Base-by-base conservation (phyloP, 2,329 filamentous ascomycete genomes). In the Venturia asperata region DNA sequence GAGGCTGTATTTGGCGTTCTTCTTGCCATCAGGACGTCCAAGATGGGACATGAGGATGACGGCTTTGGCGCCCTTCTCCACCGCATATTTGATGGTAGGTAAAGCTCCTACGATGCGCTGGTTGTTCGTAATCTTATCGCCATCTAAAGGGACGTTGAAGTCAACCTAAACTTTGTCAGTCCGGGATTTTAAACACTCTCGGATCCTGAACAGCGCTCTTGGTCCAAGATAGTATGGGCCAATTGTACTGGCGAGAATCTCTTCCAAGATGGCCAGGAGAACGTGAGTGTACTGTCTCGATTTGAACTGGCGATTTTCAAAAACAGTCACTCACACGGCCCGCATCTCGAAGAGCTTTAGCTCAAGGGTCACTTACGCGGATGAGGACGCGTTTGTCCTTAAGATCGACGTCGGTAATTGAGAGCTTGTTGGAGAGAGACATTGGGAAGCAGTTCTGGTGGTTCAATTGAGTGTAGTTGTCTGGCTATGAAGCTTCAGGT, bases 301-400 rank as follows among this genome's bases (percentile, higher is more conserved):
- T 10, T 21, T 37, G 27, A 6, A 11, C 5, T 10, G 19, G 52
- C 10, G 10, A 10, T 37, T 58, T 15, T 9, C 27, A 27, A 37
- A 34, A 30, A 21, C 24, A 42, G 45, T 62, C 34, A 43, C 52
- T 42, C 24, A 37, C 43, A 47, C 6, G 21, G 3, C 42, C n/a
- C 41, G 9, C 42, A 45, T 19, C 17, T 45, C 42, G 42, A 19
- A n/a, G 15, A 45, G 45, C 45, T 24, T 49, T 7, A 10, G n/a
- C 21, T 10, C 39, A 11, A 9, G 39, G 15, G 39, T 1, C 19
- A 56, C 90, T 79, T 85, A 96, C 94, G 75, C 94, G 90, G 78
- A 99, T 97, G 74, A 99, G 85, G 79, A 97, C 94, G 74, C 92
- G 87, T 87, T 99, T 99, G 86, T 85, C 93, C 87, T 96, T 96